Base-by-base conservation (phyloP, 495 filamentous ascomycete genomes). In the Penicillium atrosanguineum region DNA sequence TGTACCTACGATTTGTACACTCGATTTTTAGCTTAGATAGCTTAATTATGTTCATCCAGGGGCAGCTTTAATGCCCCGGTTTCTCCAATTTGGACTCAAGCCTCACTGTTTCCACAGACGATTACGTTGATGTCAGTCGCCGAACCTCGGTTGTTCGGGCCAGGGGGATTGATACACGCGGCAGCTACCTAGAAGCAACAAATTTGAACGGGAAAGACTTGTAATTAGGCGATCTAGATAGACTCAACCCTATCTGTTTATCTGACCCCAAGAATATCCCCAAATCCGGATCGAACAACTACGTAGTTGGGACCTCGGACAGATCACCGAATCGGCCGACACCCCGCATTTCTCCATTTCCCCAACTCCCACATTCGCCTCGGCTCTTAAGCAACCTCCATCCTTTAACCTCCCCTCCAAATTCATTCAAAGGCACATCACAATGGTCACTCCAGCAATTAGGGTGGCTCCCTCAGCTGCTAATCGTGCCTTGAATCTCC, bases 401-500 rank as follows among this genome's bases (percentile, higher is more conserved):
- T 14, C 31, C 14, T 12, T 34, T 8, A 15, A 42, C 46, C 40
- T 28, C 44, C 20, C 44, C 48, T 41, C 20, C 36, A 26, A 38
- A 23, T 23, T 25, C 16, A 25, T 36, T 4, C 42, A 26, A 38
- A 34, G 8, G 0, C 8, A 14, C 38, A 18, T 7, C 42, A 51
- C 47, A 48, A 77, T 74, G 69, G 80, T 83, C 67, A 63, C 69
- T 47, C 72, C 75, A 46, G 78, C 76, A 40, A 74, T 90, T 48
- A 78, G 87, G 50, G 75, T 87, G 50, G 74, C 83, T 52, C 76
- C 80, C 52, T 79, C 90, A 61, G 83, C 87, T 55, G 90, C 93
- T 50, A 76, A 81, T 42, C 76, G 87, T 57, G 92, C 94, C n/a
- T 67, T 85, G 56, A 89, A 82, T 62, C 83, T 97, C 47, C 84